Conservation (phyloP, 1,284 basidiomycete species). For the Leccinum brunneo-olivaceum region DNA sequence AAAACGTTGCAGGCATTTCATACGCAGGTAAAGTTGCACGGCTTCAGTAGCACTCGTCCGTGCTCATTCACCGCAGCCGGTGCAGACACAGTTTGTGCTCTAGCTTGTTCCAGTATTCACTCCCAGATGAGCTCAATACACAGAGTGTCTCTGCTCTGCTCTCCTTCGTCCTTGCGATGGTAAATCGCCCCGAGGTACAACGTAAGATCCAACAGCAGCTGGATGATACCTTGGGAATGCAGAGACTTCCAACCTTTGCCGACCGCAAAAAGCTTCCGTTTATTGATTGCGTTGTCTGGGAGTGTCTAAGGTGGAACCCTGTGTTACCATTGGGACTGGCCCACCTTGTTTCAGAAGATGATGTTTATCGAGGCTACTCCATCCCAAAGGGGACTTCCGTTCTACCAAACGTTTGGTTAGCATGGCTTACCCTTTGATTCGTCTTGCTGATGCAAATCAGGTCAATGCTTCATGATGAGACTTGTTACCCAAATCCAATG, state of each 20-base stretch:
- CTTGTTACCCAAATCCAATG: conserved; percentile 20
- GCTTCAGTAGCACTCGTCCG: neutral
- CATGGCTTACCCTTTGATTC: neutral
- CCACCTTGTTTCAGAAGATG: conserved; percentile 34
- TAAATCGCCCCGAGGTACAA: conserved; percentile 34
- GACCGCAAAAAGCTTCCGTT: conserved; percentile 34
- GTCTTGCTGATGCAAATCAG: conserved; percentile 9
- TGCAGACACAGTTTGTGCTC: conserved; percentile 21
- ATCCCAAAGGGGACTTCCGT: conserved; percentile 40
- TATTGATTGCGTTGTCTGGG: conserved; percentile 34
- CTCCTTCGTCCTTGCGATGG: conserved; percentile 36
- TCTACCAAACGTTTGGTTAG: conserved; percentile 38
- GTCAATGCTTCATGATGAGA: conserved; percentile 26
- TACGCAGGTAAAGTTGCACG: conserved; percentile 32
- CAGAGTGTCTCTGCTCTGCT: conserved; percentile 22
- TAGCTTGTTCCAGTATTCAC: neutral
- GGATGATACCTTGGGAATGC: conserved; percentile 26
- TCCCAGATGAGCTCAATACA: conserved; percentile 4
- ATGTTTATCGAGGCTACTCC: conserved; percentile 38
- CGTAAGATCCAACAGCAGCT: conserved; percentile 32
- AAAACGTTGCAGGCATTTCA: conserved; percentile 38
- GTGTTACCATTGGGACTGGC: conserved; percentile 36
- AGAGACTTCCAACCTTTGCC: conserved; percentile 33
- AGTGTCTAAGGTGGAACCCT: conserved; percentile 41
- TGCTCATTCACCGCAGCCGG: conserved; percentile 14